These are phyloP conservation scores for Tetragonia tetragonoides DNA, from an alignment of 148 eudicot genomes.

Conservation along the genomic window DNA sequence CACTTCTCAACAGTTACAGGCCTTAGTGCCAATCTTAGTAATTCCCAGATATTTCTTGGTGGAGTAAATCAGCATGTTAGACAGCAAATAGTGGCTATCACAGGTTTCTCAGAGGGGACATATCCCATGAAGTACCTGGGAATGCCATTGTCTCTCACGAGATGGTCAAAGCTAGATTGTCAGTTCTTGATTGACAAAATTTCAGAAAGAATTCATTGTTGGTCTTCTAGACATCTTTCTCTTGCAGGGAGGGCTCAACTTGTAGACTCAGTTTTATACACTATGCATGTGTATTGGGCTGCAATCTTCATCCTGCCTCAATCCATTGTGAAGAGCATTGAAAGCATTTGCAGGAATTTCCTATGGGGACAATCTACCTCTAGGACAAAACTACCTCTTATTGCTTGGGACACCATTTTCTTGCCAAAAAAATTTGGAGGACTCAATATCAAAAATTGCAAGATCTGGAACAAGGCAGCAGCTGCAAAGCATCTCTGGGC, in stretches of 20 bases:
- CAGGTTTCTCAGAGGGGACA: background rate
- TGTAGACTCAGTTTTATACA: background rate
- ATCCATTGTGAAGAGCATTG: background rate
- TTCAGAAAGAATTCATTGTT: no score
- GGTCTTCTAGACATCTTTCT: background rate
- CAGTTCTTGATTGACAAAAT: background rate
- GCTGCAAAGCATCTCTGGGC: no score
- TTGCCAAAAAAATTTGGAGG: background rate
- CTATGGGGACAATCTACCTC: background rate
- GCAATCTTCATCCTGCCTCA: background rate
- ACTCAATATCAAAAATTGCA: no score
- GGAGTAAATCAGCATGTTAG: background rate
- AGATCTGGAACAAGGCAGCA: no score
- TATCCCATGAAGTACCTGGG: background rate
- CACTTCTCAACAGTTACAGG: background rate
- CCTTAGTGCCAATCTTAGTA: background rate
- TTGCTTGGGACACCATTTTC: background rate
- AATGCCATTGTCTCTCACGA: background rate
- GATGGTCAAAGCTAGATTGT: background rate
- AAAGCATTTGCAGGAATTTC: background rate
- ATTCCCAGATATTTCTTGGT: background rate
- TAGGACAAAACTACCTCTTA: background rate
- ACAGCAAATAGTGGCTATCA: background rate
- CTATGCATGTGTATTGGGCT: background rate
- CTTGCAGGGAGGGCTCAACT: background rate